Evolutionary conservation across 1,284 basidiomycete genomes (phyloP), one percentile per base, ranked within the genome.

Genomic region (Paramarasmius palmivorus): DNA sequence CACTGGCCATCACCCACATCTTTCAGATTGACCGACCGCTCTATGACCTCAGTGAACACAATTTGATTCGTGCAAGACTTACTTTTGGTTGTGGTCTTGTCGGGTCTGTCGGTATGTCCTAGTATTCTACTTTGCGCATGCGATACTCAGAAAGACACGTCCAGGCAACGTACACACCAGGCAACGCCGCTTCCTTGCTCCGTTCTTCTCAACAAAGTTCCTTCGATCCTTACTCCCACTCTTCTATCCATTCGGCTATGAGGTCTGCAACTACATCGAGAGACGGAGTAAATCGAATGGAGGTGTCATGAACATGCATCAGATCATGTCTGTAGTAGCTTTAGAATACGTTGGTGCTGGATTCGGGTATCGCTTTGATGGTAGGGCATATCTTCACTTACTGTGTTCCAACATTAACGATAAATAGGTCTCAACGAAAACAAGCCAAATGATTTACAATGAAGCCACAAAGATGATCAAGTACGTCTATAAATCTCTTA

Each of bases 311-410:
- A 46, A 46, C 44, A 25, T 46, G 7, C 44, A 46, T 29, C 9
- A 46, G 22, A 25, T 46, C 22, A 46, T 46, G 44, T 46, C 44
- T 46, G 44, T 46, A 5, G 22, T 26, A 9, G 44, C 44, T 29
- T 29, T 46, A 26, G 44, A 46, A 26, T 46, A 46, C 29, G 44
- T 46, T 29, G 44, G 44, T 26, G 22, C 44, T 25, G 44, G 44
- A 8, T 26, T 46, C 12, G 44, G 44, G 7, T 46, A 46, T 17
- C 23, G 14, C 23, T 46, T 46, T 26, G 44, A 46, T 10, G 44
- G 44, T 37, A 17, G 4, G 36, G n/a, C n/a, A n/a, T n/a, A n/a
- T 37, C 14, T 14, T 37, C 14, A 17, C 17, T 14, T 37, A 14
- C 36, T 37, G 36, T 14, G 14, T 37, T 14, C 14, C 17, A 17